Base-by-base conservation (phyloP, 768 basidiomycete genomes). In the Hygrophoropsis aurantiaca region DNA sequence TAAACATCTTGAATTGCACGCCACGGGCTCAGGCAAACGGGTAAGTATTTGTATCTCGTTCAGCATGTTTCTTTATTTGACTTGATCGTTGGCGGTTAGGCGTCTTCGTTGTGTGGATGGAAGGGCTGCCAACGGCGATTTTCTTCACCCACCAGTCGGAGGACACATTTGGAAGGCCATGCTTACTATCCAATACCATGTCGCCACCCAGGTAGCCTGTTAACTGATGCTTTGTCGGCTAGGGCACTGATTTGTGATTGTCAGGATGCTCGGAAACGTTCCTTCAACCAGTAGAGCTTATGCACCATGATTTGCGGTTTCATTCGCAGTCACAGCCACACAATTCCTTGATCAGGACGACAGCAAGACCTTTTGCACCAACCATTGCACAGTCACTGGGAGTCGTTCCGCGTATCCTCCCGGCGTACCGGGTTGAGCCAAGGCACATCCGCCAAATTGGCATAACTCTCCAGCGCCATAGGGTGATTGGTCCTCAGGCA, bases 181-280 rank as follows among this genome's bases (percentile, higher is more conserved):
- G 40, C 58, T 21, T 49, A 44, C 37, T 55, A 48, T 38, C 66
- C 65, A 44, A 18, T 66, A 19, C 60, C 64, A 15, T 66, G 65
- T 52, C 54, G 60, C 16, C 52, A 60, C 38, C 46, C 73, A 68
- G 81, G 87, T 86, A 49, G 58, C 21, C 37, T 41, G 34, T 48
- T 24, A 42, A 8, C n/a, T n/a, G n/a, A n/a, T n/a, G n/a, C n/a
- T n/a, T n/a, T 41, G 39, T 13, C 11, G 30, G 19, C 34, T 15
- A 16, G 27, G 16, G 24, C 30, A 35, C 47, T 48, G 40, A 49
- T 53, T 50, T 32, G 49, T 36, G 44, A 20, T 37, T 19, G 16
- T 26, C 49, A 87, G 87, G 69, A 34, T 88, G 86, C 51, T 64
- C 78, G 15, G 68, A 75, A 33, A 57, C 61, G 23, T 82, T 80